Conservation (phyloP, 1,139 yeast species). For the Hemisphaericaspora xylofermentans region DNA sequence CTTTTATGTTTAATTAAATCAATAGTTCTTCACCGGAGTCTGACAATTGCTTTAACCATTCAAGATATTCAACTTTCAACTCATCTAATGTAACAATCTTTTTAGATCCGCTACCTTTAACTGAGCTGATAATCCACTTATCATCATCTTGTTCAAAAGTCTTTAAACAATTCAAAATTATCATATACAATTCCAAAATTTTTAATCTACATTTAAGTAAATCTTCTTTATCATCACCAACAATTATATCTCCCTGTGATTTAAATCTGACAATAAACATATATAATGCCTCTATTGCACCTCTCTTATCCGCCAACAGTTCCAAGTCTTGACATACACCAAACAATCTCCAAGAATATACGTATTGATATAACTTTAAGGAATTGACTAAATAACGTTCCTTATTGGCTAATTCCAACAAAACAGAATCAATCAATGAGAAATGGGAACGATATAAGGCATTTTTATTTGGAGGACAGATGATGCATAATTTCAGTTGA, state of each 20-base stretch:
- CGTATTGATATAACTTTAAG: slow-evolving; percentile 50
- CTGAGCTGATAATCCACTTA: slow-evolving; percentile 50
- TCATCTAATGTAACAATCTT: slow-evolving; percentile 31
- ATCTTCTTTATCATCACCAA: slow-evolving; percentile 20
- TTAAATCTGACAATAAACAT: slow-evolving; percentile 47
- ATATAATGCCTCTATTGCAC: slow-evolving; percentile 58
- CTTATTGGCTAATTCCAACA: slow-evolving; percentile 39
- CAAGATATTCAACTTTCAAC: slow-evolving; percentile 31
- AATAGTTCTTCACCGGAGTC: slow-evolving; percentile 1
- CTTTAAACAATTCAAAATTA: slow-evolving; percentile 49
- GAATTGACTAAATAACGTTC: slow-evolving; percentile 34
- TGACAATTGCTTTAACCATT: slow-evolving; percentile 31
- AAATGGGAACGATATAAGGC: slow-evolving; percentile 27
- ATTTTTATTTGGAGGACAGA: slow-evolving; percentile 24
- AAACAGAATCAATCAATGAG: slow-evolving; percentile 37
- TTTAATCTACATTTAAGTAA: slow-evolving; percentile 36
- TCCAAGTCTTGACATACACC: slow-evolving; percentile 17
- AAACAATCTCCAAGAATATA: slow-evolving; percentile 55
- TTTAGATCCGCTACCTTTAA: slow-evolving; percentile 18
- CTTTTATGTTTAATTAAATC: background rate
- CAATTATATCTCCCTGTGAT: slow-evolving; percentile 13
- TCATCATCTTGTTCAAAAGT: slow-evolving; percentile 49
- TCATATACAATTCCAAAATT: slow-evolving; percentile 43
- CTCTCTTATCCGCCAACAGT: slow-evolving; percentile 42
- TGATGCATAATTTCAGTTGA: slow-evolving; percentile 20